Evolutionary conservation across 2,329 filamentous ascomycete genomes (phyloP).

Genomic region (Trichoderma atrobrunneum): DNA sequence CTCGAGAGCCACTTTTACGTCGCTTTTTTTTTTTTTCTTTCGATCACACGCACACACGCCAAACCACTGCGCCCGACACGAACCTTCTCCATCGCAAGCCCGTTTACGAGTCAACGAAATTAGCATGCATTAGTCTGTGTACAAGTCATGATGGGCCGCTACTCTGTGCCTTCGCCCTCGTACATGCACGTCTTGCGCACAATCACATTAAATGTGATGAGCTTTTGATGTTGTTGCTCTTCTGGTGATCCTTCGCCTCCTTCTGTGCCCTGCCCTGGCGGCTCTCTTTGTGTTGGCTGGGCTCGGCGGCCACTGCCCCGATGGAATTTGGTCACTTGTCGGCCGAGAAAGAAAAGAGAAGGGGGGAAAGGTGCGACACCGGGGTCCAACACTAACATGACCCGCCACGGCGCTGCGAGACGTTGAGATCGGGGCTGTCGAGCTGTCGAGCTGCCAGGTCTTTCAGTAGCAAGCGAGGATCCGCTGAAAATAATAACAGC

Average conservation of each 20-base stretch:
- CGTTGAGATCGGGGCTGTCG: slow-evolving; percentile 4
- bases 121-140: slow-evolving; percentile 13
- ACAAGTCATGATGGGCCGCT: not conserved
- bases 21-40: slow-evolving; percentile 6
- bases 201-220: not conserved
- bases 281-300: not conserved
- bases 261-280: not conserved
- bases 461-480: slow-evolving; percentile 5
- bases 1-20: slow-evolving; percentile 15
- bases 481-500: not conserved
- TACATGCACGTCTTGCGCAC: not conserved
- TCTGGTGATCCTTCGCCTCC: not conserved
- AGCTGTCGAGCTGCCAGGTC: not conserved
- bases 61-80: slow-evolving; percentile 6
- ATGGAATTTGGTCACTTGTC: not conserved
- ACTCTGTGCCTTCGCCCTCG: not conserved
- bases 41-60: slow-evolving; percentile 15
- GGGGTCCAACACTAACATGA: not conserved
- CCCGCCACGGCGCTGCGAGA: not conserved
- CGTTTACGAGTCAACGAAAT: slow-evolving; percentile 17
- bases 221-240: not conserved
- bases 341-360: not conserved
- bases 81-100: slow-evolving; percentile 12
- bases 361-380: not conserved
- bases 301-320: not conserved